phyloP scores from a whole-genome alignment of 192 early-diverging fungal genomes.

The Funneliformis mosseae region DNA sequence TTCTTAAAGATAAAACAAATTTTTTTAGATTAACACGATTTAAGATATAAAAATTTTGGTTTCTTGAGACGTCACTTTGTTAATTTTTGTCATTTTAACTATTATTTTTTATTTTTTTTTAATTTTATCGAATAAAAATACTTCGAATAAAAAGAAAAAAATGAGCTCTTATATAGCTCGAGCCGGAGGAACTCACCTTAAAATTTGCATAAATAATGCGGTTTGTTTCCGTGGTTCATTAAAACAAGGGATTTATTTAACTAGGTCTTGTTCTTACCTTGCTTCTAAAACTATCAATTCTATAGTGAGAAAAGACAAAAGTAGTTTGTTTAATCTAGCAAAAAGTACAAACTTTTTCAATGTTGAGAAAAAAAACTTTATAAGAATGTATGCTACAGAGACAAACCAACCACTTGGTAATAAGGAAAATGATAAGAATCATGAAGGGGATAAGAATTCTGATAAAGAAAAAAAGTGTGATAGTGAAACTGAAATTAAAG shows the following conservation, averaged over 20 bases:
- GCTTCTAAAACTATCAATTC: background rate
- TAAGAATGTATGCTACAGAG: background rate
- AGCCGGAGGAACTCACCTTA: background rate
- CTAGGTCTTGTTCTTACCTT: background rate
- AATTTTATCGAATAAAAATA: no score
- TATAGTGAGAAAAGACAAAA: background rate
- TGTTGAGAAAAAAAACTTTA: background rate
- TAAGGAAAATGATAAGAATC: constrained; percentile 31
- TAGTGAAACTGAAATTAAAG: constrained; percentile 37
- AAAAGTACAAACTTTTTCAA: background rate
- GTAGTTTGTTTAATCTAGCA: background rate
- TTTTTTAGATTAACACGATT: no score
- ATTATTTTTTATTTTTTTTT: no score
- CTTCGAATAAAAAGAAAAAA: background rate
- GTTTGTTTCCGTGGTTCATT: background rate
- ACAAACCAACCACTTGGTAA: constrained; percentile 10
- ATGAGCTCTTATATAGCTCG: background rate
- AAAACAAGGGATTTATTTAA: background rate
- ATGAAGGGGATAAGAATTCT: background rate
- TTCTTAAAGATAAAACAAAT: no score
- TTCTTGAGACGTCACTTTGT: no score
- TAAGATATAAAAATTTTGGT: no score
- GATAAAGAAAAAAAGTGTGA: constrained; percentile 37
- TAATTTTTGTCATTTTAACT: no score
- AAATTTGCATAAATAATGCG: background rate